Percentiles rank a stretch among this genome's conserved stretches.
These are phyloP conservation scores for Kwoniella sp. DNA, from an alignment of 768 basidiomycete species.

Conservation along the genomic window DNA sequence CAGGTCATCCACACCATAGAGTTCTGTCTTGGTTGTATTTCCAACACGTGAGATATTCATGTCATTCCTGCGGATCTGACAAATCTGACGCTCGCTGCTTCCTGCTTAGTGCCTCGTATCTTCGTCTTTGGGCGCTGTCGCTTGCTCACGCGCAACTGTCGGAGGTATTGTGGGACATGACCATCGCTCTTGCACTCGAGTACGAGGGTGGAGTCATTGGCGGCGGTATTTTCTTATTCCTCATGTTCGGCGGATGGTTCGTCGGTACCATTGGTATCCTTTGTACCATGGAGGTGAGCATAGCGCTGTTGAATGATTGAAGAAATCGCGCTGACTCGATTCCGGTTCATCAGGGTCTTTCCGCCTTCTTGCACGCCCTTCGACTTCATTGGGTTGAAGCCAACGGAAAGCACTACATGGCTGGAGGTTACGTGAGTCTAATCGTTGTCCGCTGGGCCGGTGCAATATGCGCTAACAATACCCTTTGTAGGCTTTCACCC, in stretches of 20 bases:
- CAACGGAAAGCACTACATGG: constrained; percentile 94
- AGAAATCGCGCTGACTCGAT: not conserved
- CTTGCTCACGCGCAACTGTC: constrained; percentile 97
- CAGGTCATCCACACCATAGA: constrained; percentile 99
- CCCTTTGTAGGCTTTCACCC: constrained; percentile 51
- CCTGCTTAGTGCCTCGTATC: constrained; percentile 58
- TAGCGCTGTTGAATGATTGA: not conserved
- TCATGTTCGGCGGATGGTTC: constrained; percentile 82
- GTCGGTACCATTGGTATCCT: constrained; percentile 71
- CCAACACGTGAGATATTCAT: constrained; percentile 75
- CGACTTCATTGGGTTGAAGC: constrained; percentile 98
- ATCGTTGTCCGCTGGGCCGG: not conserved
- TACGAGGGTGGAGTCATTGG: constrained; percentile 58
- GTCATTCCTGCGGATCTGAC: not conserved
- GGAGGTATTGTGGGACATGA: constrained; percentile 72
- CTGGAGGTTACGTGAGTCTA: constrained; percentile 67
- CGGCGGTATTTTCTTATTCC: constrained; percentile 62
- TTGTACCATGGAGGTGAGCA: constrained; percentile 91
- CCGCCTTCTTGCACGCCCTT: constrained; percentile 93
- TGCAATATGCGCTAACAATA: not conserved
- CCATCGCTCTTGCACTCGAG: constrained; percentile 61
- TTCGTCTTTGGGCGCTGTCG: constrained; percentile 91
- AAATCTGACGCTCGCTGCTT: constrained; percentile 10
- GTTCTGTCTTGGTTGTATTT: constrained; percentile 98
- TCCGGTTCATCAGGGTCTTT: constrained; percentile 68